Conservation (phyloP, 2,329 filamentous ascomycete genomes). For the Aspergillus pseudoterreus region DNA sequence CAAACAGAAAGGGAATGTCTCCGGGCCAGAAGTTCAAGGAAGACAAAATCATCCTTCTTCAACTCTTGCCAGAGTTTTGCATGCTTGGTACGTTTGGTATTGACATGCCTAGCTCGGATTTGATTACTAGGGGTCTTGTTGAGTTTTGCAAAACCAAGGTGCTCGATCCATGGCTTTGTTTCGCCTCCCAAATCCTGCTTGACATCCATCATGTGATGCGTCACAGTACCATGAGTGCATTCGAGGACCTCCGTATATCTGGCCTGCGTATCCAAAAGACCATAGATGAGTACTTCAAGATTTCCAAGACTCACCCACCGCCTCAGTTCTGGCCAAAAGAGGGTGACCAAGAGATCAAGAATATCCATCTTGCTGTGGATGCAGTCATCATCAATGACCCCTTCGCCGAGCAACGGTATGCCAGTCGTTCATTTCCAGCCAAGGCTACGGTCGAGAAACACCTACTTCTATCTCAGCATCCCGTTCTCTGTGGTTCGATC, state of each 20-base stretch:
- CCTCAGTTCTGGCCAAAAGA: constrained; percentile 26
- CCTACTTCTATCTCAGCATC: constrained; percentile 21
- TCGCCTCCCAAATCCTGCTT: constrained; percentile 30
- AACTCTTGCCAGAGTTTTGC: constrained; percentile 28
- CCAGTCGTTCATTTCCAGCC: background rate
- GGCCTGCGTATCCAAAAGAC: constrained; percentile 24
- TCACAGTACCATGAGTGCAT: constrained; percentile 16
- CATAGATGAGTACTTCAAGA: constrained; percentile 20
- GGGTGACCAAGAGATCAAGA: constrained; percentile 19
- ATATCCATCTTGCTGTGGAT: constrained; percentile 10
- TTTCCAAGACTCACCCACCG: constrained; percentile 18
- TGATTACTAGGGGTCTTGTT: constrained; percentile 26
- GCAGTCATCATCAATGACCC: constrained; percentile 20
- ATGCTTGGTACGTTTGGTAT: constrained; percentile 16
- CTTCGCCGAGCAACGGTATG: constrained; percentile 9
- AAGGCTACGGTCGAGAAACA: constrained; percentile 16
- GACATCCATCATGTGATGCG: constrained; percentile 34
- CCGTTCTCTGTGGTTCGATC: constrained; percentile 22
- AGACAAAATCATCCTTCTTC: constrained; percentile 31
- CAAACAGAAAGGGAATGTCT: constrained; percentile 26
- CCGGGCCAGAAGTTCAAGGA: constrained; percentile 29
- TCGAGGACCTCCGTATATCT: constrained; percentile 22
- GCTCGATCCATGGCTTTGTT: constrained; percentile 25
- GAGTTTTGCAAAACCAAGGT: constrained; percentile 24
- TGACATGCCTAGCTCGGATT: constrained; percentile 23